Percentiles rank a stretch among this genome's conserved stretches.
Conservation (phyloP, 768 basidiomycete species). For the Termitomyces eurrhizus region DNA sequence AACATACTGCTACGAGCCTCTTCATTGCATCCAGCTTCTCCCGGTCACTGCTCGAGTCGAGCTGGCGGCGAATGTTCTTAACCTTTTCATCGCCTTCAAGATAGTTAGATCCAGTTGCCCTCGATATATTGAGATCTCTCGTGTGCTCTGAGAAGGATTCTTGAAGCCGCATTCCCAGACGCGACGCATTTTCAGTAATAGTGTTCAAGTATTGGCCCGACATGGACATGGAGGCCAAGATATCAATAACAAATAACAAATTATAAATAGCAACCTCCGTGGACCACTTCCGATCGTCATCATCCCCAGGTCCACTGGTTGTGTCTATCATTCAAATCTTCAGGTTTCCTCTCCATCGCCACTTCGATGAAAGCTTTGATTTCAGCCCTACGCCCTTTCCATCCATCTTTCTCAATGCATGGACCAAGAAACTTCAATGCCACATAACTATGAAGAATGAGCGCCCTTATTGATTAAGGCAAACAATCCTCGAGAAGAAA, state of each 20-base stretch:
- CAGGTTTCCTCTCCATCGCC: neutral
- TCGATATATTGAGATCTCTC: conserved; percentile 61
- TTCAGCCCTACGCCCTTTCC: neutral
- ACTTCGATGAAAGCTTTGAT: neutral
- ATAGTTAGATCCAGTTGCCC: conserved; percentile 52
- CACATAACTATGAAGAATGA: neutral
- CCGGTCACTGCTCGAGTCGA: conserved; percentile 83
- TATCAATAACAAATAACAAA: conserved; percentile 1
- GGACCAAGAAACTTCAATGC: neutral
- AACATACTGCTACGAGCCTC: conserved; percentile 83
- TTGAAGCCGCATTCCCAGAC: conserved; percentile 78
- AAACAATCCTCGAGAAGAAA: no score
- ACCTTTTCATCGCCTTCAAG: conserved; percentile 80
- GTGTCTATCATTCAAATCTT: neutral
- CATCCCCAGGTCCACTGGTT: neutral
- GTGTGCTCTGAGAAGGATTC: conserved; percentile 82
- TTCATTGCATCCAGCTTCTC: conserved; percentile 97
- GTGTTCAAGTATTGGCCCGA: conserved; percentile 44
- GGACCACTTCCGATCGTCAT: neutral
- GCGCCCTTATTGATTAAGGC: no score
- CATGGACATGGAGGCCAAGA: conserved; percentile 22
- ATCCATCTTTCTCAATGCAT: neutral
- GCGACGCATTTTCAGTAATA: conserved; percentile 79
- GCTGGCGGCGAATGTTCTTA: conserved; percentile 78
- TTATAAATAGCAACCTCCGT: neutral